Percentiles rank a stretch among this genome's conserved stretches.
Conservation (phyloP, 208 protist species). For the Trypanosoma congolense region DNA sequence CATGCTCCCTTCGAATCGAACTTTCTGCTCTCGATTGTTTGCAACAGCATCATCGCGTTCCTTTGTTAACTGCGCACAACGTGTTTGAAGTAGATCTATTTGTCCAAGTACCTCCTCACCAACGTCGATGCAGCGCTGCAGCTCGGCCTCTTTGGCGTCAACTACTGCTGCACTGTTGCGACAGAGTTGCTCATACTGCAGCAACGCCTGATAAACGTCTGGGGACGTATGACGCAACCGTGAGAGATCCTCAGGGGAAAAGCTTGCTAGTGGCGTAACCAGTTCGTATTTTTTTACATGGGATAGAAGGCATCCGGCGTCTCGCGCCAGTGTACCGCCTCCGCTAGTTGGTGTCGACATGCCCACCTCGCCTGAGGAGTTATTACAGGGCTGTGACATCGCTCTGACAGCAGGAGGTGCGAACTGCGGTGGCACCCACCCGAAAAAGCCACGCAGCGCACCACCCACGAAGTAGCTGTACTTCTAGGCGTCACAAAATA, state of each 20-base stretch:
- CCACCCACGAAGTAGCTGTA: too few species aligned
- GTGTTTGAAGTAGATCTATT: constrained; percentile 49
- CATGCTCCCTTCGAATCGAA: background rate
- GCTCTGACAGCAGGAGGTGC: background rate
- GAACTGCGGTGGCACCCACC: too few species aligned
- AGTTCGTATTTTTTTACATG: background rate
- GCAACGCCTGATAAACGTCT: constrained; percentile 30
- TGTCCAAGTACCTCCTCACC: constrained; percentile 70
- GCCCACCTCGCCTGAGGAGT: background rate
- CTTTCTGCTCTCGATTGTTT: constrained; percentile 1
- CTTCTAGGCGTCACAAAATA: too few species aligned
- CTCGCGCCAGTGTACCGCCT: background rate
- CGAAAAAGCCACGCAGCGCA: too few species aligned
- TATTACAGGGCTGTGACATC: background rate
- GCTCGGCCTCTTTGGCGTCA: constrained; percentile 61
- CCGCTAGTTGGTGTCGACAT: background rate
- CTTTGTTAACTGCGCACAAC: constrained; percentile 36
- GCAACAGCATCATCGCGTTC: constrained; percentile 40
- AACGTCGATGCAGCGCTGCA: constrained; percentile 68
- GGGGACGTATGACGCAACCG: constrained; percentile 8
- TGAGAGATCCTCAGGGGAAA: constrained; percentile 22
- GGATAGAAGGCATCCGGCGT: background rate
- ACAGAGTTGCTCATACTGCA: constrained; percentile 36
- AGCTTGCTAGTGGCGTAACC: constrained; percentile 24
- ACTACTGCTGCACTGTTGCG: constrained; percentile 23